Base-by-base conservation (phyloP, 495 filamentous ascomycete genomes). In the Zalerion maritima region DNA sequence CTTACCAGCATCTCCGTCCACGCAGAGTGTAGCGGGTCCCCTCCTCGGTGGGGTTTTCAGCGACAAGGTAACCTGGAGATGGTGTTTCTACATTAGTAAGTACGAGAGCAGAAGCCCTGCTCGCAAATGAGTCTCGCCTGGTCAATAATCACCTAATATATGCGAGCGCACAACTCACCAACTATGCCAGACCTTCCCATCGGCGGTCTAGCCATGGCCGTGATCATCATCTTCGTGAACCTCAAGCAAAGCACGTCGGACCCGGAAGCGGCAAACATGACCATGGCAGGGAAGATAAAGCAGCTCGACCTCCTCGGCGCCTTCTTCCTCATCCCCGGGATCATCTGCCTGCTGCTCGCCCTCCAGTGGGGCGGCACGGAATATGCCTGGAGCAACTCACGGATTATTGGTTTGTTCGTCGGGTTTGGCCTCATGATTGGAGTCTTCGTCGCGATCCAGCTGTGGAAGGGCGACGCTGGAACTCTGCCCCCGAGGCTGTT, bases 171-270 rank as follows among this genome's bases (percentile, higher is more conserved):
- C n/a, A n/a, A n/a, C n/a, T n/a, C n/a, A n/a, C n/a, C n/a, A n/a
- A n/a, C n/a, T n/a, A n/a, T n/a, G n/a, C n/a, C n/a, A n/a, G n/a
- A 63, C 35, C 52, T 81, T 10, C 75, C 75, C 2, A 63, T 79
- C 24, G 75, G 75, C 6, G 73, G 58, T 10, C 27, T 69, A 7
- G 62, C 68, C 3, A 67, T 75, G 32, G 34, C 54, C 0, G 59
- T 65, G 11, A 61, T 75, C 26, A 36, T 69, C 14, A 47, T 75
- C 34, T 58, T 71, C 32, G 47, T 75, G 20, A 45, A 60, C 5
- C 55, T 64, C 45, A 37, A 45, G 21, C 42, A 40, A 21, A 42
- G 54, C 20, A 50, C 53, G 18, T 33, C 48, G 6, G 38, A 44
- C 4, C n/a, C n/a, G n/a, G n/a, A n/a, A n/a, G n/a, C n/a, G n/a